Evolutionary conservation across 805 yeast species (phyloP).

Genomic region (Hanseniaspora lindneri): DNA sequence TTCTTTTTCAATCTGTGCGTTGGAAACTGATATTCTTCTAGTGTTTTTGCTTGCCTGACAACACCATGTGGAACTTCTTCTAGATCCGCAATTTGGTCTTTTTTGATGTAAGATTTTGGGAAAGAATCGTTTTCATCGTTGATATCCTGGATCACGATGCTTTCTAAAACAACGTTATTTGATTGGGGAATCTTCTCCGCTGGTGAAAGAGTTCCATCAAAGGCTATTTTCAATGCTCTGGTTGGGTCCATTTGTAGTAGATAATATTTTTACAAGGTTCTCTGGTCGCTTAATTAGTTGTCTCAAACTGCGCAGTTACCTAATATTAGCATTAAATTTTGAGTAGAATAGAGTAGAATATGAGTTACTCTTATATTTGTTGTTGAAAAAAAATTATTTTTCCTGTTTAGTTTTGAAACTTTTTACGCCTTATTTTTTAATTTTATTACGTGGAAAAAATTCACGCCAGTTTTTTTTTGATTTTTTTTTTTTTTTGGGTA

Average conservation of each 20-base stretch:
- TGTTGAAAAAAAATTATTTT: too few relatives aligned
- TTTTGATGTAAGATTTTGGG: constrained; percentile 29
- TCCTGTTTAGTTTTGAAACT: too few relatives aligned
- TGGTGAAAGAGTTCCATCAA: constrained; percentile 50
- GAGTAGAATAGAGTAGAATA: too few relatives aligned
- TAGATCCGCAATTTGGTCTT: constrained; percentile 70
- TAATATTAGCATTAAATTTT: too few relatives aligned
- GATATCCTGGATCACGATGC: constrained; percentile 63
- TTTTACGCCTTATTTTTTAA: too few relatives aligned
- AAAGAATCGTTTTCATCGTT: constrained; percentile 55
- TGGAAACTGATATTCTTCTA: constrained; percentile 70
- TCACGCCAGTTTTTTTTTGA: too few relatives aligned
- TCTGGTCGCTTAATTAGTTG: too few relatives aligned
- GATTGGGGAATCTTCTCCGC: constrained; percentile 49
- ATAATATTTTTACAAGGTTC: too few relatives aligned
- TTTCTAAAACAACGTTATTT: constrained; percentile 45
- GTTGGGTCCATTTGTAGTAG: constrained; percentile 75
- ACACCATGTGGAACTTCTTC: constrained; percentile 97
- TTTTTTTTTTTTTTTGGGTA: too few relatives aligned
- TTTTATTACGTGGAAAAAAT: too few relatives aligned
- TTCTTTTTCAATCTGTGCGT: constrained; percentile 67
- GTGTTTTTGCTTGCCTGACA: constrained; percentile 65
- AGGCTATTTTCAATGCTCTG: constrained; percentile 71
- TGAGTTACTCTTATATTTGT: too few relatives aligned
- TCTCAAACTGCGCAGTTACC: too few relatives aligned